These are phyloP conservation scores for Trichosanthes cucumerina DNA, from an alignment of 306 rosid genomes.

Conservation along the genomic window DNA sequence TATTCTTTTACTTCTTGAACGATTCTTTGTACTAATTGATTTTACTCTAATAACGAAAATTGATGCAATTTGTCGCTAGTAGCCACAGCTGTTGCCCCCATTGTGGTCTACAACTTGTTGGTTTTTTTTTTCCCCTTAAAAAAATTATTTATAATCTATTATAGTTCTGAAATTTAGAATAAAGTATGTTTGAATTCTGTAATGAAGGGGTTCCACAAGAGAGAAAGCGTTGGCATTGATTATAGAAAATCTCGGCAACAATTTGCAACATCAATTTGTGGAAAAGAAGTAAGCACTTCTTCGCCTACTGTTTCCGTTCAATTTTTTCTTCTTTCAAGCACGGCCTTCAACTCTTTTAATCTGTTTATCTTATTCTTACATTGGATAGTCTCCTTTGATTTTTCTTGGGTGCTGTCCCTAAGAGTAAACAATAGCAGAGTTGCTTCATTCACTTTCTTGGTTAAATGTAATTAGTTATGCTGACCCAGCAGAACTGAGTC, in stretches of 20 bases:
- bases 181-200: constrained; percentile 2
- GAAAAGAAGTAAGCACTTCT: constrained; percentile 63
- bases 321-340: not conserved
- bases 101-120: not conserved
- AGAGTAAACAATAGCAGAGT: not conserved
- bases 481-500: not conserved
- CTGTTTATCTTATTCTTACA: not conserved
- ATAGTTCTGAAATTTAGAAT: not conserved
- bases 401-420: not conserved
- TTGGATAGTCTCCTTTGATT: not conserved
- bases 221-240: constrained; percentile 61
- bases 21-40: not conserved
- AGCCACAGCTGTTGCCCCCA: not conserved
- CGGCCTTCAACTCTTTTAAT: not conserved
- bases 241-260: constrained; percentile 53
- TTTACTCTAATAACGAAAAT: not conserved
- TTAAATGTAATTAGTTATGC: not conserved
- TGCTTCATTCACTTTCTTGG: not conserved
- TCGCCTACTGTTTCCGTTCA: not conserved
- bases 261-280: constrained; percentile 62
- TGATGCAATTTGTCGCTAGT: not conserved
- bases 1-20: not conserved
- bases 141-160: not conserved
- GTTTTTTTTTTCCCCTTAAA: not conserved
- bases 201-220: constrained; percentile 70